A percentile compares a stretch with the other conserved stretches of the same genome.
Evolutionary conservation across 768 basidiomycete genomes (phyloP).

Genomic region (Podaxis sp.): DNA sequence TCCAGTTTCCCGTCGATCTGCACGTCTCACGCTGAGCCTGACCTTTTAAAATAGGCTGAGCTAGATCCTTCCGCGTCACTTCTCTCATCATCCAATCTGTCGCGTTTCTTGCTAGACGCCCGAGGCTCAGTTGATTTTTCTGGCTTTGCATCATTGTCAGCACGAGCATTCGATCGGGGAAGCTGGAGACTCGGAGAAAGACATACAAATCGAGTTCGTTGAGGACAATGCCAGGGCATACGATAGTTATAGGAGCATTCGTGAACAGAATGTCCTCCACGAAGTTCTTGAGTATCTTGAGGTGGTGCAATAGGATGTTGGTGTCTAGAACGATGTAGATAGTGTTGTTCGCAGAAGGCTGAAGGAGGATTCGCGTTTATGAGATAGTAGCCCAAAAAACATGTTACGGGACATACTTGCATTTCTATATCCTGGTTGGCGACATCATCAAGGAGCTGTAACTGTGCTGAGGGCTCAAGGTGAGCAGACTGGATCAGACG

Average conservation of each 20-base stretch:
- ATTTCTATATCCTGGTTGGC: slow-evolving; percentile 71
- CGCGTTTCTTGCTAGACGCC: slow-evolving; percentile 66
- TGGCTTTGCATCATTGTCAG: slow-evolving; percentile 27
- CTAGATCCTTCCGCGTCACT: slow-evolving; percentile 40
- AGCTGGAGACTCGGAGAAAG: background rate
- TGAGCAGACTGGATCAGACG: slow-evolving; percentile 14
- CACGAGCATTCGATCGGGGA: background rate
- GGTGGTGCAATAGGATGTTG: slow-evolving; percentile 68
- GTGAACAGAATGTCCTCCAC: slow-evolving; percentile 53
- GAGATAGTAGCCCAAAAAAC: background rate
- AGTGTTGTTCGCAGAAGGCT: slow-evolving; percentile 2
- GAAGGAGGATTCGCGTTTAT: background rate
- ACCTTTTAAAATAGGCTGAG: slow-evolving; percentile 36
- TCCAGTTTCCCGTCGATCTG: slow-evolving; percentile 60
- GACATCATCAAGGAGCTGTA: slow-evolving; percentile 48
- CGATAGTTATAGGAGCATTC: slow-evolving; percentile 47
- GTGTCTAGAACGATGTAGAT: slow-evolving; percentile 69
- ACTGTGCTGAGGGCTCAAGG: slow-evolving; percentile 32
- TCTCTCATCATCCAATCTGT: slow-evolving; percentile 65
- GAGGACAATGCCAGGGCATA: slow-evolving; percentile 74
- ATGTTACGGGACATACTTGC: slow-evolving; percentile 42
- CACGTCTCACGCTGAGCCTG: slow-evolving; percentile 63
- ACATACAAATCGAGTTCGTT: slow-evolving; percentile 70
- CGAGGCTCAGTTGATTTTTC: slow-evolving; percentile 41
- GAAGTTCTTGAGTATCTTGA: slow-evolving; percentile 61